These are phyloP conservation scores for Aspergillus fischeri DNA, from an alignment of 2,329 filamentous ascomycete species.

Conservation along the genomic window DNA sequence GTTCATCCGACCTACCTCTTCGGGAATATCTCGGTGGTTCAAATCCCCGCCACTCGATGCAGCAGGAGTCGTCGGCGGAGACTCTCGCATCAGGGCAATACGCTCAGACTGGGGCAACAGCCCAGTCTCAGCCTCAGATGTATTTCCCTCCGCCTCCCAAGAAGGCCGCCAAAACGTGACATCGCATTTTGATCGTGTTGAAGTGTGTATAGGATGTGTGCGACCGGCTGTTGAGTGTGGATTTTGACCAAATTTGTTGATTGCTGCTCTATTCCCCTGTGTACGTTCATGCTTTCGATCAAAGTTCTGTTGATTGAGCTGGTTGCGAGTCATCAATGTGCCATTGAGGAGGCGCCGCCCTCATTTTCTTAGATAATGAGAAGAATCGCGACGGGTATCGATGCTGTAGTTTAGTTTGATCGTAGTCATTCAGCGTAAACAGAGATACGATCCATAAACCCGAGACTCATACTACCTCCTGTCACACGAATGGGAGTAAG, in stretches of 20 bases:
- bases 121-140: slow-evolving; percentile 24
- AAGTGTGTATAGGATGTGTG: neutral
- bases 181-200: neutral
- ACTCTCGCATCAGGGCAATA: slow-evolving; percentile 8
- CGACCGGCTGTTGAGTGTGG: neutral
- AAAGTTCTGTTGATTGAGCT: neutral
- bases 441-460: neutral
- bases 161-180: slow-evolving; percentile 29
- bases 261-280: neutral
- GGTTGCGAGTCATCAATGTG: neutral
- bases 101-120: slow-evolving; percentile 7
- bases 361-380: neutral
- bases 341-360: neutral
- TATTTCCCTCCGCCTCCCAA: slow-evolving; percentile 45
- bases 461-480: neutral
- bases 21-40: slow-evolving; percentile 28
- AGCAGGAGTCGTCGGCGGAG: slow-evolving; percentile 19
- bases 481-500: neutral
- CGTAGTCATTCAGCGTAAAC: neutral
- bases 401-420: neutral
- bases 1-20: slow-evolving; percentile 40
- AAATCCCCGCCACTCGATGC: slow-evolving; percentile 19
- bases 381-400: neutral
- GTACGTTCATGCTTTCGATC: neutral
- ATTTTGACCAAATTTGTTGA: neutral